Evolutionary conservation across 1,284 basidiomycete species (phyloP).

Genomic region (Tylopilus sp.): DNA sequence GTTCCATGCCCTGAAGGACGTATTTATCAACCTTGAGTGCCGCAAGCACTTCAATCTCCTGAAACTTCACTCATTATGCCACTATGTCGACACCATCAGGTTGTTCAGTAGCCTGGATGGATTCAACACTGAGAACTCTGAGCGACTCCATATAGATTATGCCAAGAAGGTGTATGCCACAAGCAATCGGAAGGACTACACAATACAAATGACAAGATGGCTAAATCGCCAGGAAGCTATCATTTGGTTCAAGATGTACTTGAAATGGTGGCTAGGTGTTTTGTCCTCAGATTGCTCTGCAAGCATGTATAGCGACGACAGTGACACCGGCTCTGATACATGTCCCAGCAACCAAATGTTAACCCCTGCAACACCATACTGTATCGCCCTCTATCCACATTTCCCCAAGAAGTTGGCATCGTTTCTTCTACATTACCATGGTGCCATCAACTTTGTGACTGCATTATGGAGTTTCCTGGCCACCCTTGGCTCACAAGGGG

Average conservation of each 20-base stretch:
- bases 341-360: no score
- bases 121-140: slow-evolving; percentile 23
- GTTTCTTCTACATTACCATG: no score
- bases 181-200: slow-evolving; percentile 17
- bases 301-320: no score
- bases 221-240: not conserved
- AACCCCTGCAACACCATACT: no score
- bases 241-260: not conserved
- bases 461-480: no score
- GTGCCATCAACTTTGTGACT: no score
- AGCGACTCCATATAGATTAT: slow-evolving; percentile 28
- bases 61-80: slow-evolving; percentile 33
- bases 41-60: slow-evolving; percentile 21
- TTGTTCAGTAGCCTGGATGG: slow-evolving; percentile 14
- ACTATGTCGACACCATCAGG: slow-evolving; percentile 20
- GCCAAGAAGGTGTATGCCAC: slow-evolving; percentile 17
- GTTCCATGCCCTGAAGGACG: not conserved
- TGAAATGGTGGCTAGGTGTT: no score
- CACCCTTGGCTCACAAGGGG: no score
- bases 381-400: no score
- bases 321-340: no score
- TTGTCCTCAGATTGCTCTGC: no score
- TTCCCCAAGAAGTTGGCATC: no score
- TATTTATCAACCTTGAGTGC: not conserved
- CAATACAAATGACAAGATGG: slow-evolving; percentile 2